These are phyloP conservation scores for Oryza rufipogon DNA, from an alignment of 176 grass and related monocot species.

Conservation along the genomic window DNA sequence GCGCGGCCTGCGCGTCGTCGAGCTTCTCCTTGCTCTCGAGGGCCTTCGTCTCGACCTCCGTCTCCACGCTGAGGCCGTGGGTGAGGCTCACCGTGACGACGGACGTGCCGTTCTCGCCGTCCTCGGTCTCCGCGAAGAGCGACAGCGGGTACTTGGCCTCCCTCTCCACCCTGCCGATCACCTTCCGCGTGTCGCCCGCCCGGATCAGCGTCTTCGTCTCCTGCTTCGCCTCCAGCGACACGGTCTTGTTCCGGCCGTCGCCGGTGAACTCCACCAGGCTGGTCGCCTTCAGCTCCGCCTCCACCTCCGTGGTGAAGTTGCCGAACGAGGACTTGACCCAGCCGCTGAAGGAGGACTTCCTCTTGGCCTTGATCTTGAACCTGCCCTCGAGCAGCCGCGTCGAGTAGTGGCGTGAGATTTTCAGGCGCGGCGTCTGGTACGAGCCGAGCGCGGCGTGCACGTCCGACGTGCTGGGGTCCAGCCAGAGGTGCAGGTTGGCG, in stretches of 20 bases:
- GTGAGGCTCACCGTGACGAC: too few relatives aligned
- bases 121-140: constrained; percentile 46
- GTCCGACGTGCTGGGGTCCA: constrained; percentile 50
- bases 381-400: constrained; percentile 47
- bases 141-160: constrained; percentile 62
- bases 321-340: constrained; percentile 86
- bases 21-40: constrained; percentile 27
- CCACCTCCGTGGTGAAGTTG: constrained; percentile 85
- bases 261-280: constrained; percentile 62
- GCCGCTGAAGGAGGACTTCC: constrained; percentile 54
- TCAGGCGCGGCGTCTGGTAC: constrained; percentile 53
- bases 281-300: constrained; percentile 51
- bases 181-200: constrained; percentile 36
- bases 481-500: constrained; percentile 91
- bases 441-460: constrained; percentile 50
- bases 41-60: too few relatives aligned
- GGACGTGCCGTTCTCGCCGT: too few relatives aligned
- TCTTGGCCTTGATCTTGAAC: constrained; percentile 59
- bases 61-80: too few relatives aligned
- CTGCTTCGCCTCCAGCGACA: constrained; percentile 55
- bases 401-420: constrained; percentile 55
- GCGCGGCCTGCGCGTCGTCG: constrained; percentile 62
- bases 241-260: constrained; percentile 62
- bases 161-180: constrained; percentile 39
- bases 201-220: constrained; percentile 45